Evolutionary conservation across 768 basidiomycete species (phyloP).

Genomic region (Crepidotus variabilis): DNA sequence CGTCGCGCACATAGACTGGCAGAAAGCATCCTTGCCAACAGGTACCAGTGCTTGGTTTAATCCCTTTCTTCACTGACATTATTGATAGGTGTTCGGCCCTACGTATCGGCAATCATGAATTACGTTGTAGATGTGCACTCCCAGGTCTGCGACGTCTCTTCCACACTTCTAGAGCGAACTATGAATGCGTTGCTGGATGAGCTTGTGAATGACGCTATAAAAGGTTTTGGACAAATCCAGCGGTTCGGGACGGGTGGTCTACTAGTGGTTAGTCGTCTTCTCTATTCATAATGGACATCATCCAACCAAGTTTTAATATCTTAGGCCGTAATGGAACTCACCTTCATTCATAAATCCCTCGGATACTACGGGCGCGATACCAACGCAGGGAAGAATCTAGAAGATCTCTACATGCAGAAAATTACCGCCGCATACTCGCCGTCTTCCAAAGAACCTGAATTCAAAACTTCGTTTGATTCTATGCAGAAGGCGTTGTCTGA

Average conservation of each 20-base stretch:
- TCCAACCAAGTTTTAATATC: not conserved
- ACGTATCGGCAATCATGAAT: conserved; percentile 85
- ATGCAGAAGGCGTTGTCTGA: conserved; percentile 86
- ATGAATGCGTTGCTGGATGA: conserved; percentile 77
- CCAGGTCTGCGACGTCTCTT: conserved; percentile 77
- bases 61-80: conserved; percentile 1
- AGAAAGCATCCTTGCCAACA: conserved; percentile 82
- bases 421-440: conserved; percentile 89
- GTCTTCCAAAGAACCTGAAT: conserved; percentile 74
- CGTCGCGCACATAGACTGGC: conserved; percentile 82
- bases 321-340: conserved; percentile 95
- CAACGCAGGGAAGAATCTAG: conserved; percentile 73
- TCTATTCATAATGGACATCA: not conserved
- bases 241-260: conserved; percentile 98
- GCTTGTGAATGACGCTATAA: conserved; percentile 74
- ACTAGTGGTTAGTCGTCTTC: conserved; percentile 38
- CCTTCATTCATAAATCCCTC: conserved; percentile 95
- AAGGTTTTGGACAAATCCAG: conserved; percentile 79
- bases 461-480: conserved; percentile 80
- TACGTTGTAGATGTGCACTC: conserved; percentile 89
- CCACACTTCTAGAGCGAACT: conserved; percentile 72
- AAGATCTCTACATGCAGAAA: conserved; percentile 81
- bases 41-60: conserved; percentile 41
- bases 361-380: conserved; percentile 77
- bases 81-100: conserved; percentile 76